Percentiles rank a stretch among this genome's conserved stretches.
phyloP scores from a whole-genome alignment of 2,329 filamentous ascomycete species.

The Colletotrichum australisinense region DNA sequence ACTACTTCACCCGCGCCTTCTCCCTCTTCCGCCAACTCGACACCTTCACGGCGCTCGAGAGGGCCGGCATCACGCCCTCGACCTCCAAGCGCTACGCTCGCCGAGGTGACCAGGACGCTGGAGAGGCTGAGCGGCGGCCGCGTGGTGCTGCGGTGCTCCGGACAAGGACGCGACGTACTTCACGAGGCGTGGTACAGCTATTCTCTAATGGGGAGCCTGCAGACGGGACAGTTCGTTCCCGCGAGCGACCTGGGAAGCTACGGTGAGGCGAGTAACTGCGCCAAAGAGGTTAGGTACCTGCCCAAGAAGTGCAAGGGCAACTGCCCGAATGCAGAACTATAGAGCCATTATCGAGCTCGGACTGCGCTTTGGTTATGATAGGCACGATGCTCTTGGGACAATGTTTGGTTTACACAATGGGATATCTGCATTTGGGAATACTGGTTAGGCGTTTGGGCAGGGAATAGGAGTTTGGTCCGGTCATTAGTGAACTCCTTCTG shows the following conservation, averaged over 20 bases:
- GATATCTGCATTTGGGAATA: not conserved
- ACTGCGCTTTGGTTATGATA: not conserved
- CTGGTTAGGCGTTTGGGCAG: not conserved
- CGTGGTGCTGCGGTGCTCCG: conserved; percentile 57
- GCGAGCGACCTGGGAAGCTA: conserved; percentile 49
- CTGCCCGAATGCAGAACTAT: conserved; percentile 29
- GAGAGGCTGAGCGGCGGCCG: conserved; percentile 56
- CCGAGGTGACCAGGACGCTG: conserved; percentile 53
- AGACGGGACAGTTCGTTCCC: conserved; percentile 60
- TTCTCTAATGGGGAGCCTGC: conserved; percentile 62
- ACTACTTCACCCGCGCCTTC: conserved; percentile 57
- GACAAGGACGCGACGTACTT: conserved; percentile 50
- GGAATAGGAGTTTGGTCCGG: not conserved
- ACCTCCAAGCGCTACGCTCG: conserved; percentile 51
- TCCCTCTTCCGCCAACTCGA: conserved; percentile 55
- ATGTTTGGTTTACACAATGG: not conserved
- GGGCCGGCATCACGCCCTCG: conserved; percentile 50
- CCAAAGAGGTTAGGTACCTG: conserved; percentile 51
- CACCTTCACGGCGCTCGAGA: conserved; percentile 53
- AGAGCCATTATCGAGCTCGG: not conserved
- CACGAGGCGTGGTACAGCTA: conserved; percentile 66
- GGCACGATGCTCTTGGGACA: not conserved
- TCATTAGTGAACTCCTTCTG: not conserved
- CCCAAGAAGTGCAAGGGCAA: conserved; percentile 48
- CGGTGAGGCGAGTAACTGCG: conserved; percentile 53